Base-by-base conservation (phyloP, 345 rosid genomes). In the Cochlearia excelsa region DNA sequence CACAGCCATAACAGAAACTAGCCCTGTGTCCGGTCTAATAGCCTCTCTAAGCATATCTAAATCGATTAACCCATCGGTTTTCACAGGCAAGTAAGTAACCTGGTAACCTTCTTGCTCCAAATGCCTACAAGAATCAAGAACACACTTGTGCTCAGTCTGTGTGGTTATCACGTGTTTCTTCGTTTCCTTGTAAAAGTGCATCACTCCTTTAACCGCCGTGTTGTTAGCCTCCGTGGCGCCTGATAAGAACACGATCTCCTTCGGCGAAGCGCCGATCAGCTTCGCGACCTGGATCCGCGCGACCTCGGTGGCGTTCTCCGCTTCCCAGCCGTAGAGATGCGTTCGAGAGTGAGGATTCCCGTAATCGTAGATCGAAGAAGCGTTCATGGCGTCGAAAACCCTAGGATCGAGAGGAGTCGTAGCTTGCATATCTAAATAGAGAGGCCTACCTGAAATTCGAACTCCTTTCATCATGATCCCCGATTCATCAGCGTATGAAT, bases 291-390 rank as follows among this genome's bases (percentile, higher is more conserved):
- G 88, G 16, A 76, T 68, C 43, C 97, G 87, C 9, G 99, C 91
- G 1, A 81, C 67, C 60, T 93, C 99, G 2, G 83, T 94, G 1
- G 95, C 99, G 56, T 54, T 70, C 54, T 93, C 97, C 1, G 99
- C 91, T 68, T 93, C 99, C 99, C 99, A 93, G 9, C 99, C 99
- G 75, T 74, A 89, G 5, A 89, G 81, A 69, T 93, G 97, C 45
- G 99, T 88, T 3, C 99, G 90, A 4, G 99, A 93, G 81, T 93
- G 99, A 40, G 99, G 94, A 65, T 89, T 93, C 0, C 97, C 97
- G 51, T 73, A 93, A 23, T 83, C 87, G 9, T 82, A 74, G 63
- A 87, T 61, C 54, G 77, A 71, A 53, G 75, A 93, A 1, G 95
- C 94, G 6, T 80, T 84, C 88, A 93, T 93, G 2, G 95, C 87